phyloP scores from a whole-genome alignment of 495 filamentous ascomycete genomes.

The Immersiella caudata region DNA sequence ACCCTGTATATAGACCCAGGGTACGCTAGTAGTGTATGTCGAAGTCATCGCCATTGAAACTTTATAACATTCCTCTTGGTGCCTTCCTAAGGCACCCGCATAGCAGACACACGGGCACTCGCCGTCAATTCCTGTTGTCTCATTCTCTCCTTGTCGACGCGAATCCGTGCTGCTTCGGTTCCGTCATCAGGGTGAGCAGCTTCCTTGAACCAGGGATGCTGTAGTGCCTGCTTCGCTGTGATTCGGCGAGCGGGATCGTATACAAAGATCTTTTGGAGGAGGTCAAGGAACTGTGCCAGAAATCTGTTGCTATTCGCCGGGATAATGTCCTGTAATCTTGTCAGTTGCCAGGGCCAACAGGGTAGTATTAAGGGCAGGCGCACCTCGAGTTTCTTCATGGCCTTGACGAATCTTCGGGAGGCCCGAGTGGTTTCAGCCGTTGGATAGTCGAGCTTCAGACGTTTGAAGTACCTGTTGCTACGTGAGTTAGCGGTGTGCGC shows the following conservation, averaged over 20 bases:
- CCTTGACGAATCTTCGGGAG: conserved; percentile 88
- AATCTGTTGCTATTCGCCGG: conserved; percentile 76
- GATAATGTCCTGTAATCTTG: conserved; percentile 75
- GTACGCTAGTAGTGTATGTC: conserved; percentile 14
- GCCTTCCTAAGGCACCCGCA: conserved; percentile 14
- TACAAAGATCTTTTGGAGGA: conserved; percentile 87
- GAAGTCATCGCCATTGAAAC: conserved; percentile 15
- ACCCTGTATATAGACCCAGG: conserved; percentile 16
- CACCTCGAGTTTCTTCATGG: conserved; percentile 89
- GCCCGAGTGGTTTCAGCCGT: conserved; percentile 83
- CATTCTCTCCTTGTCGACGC: conserved; percentile 53
- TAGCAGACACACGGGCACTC: conserved; percentile 19
- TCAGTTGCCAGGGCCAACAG: conserved; percentile 32
- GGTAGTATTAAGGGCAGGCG: conserved; percentile 34
- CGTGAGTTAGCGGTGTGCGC: conserved; percentile 30
- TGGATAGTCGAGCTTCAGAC: conserved; percentile 83
- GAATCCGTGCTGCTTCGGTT: conserved; percentile 84
- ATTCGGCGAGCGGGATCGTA: conserved; percentile 92
- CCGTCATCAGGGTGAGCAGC: conserved; percentile 79
- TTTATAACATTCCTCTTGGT: conserved; percentile 15
- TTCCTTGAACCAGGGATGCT: conserved; percentile 95
- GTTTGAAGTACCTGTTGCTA: conserved; percentile 75
- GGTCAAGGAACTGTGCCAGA: conserved; percentile 82
- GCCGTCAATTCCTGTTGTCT: conserved; percentile 11
- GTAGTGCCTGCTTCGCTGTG: conserved; percentile 85